Evolutionary conservation across 2,329 filamentous ascomycete species (phyloP).

Genomic region (Colletotrichum nymphaeae): DNA sequence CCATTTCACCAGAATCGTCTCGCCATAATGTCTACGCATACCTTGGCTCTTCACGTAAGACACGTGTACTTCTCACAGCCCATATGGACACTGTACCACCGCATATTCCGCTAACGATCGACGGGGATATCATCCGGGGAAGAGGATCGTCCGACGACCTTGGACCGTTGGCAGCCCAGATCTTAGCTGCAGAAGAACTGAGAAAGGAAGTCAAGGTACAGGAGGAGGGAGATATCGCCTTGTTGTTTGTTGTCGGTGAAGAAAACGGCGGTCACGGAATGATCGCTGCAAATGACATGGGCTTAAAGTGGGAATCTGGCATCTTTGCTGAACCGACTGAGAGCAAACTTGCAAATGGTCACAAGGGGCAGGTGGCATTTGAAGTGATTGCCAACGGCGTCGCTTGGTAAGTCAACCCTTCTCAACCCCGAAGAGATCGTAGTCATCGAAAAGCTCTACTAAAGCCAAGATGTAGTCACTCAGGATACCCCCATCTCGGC

Average conservation of each 20-base stretch:
- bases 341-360: conserved; percentile 40
- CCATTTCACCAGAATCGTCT: conserved; percentile 44
- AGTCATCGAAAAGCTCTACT: neutral
- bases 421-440: neutral
- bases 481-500: conserved; percentile 48
- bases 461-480: conserved; percentile 42
- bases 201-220: conserved; percentile 29
- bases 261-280: conserved; percentile 41
- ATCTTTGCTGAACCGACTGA: conserved; percentile 43
- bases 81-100: conserved; percentile 59
- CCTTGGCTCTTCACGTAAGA: conserved; percentile 43
- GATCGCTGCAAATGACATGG: conserved; percentile 50
- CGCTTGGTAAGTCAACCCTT: conserved; percentile 37
- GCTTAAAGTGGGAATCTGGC: conserved; percentile 46
- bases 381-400: conserved; percentile 46
- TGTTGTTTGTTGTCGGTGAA: conserved; percentile 42
- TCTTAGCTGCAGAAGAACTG: conserved; percentile 38
- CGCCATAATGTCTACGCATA: conserved; percentile 54
- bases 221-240: conserved; percentile 36
- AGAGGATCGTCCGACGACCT: conserved; percentile 54
- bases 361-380: conserved; percentile 40
- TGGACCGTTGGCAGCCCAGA: conserved; percentile 45
- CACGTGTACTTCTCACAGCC: conserved; percentile 46
- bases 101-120: conserved; percentile 60
- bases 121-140: conserved; percentile 54